Evolutionary conservation across 2,329 filamentous ascomycete genomes (phyloP), one percentile per base, ranked within the genome.

Genomic region (Aspergillus sojae): DNA sequence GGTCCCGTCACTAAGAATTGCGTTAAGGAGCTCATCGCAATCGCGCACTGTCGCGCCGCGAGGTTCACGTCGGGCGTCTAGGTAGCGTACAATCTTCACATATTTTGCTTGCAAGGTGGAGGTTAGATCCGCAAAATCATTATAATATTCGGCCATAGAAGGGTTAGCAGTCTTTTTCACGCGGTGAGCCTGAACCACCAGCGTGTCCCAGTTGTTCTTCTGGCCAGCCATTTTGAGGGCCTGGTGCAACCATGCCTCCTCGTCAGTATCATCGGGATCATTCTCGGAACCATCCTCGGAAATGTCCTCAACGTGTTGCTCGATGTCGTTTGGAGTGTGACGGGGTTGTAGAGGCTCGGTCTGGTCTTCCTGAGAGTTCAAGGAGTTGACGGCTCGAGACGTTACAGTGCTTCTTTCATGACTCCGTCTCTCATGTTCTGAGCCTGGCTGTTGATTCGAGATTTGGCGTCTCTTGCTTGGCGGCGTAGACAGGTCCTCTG

Each of bases 221-320:
- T 74, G 72, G 1, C 59, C 60, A 26, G 68, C 65, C 5, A 71
- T 41, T 21, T 66, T 34, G 11, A 63, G 64, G 1, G 70, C 72
- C 39, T 67, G 57, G 55, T 66, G 62, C 57, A 73, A 68, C 60
- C 67, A 62, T 21, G 32, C 7, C 23, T 43, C 39, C 7, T 63
- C 57, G 14, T 36, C 14, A 4, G 26, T 28, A 28, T 28, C 26
- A 28, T 43, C 50, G 10, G 26, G 19, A 4, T 41, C 50, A 32
- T 48, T n/a, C 7, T 32, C 41, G 2, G 52, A 36, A 11, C 46
- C 43, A 39, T 55, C 52, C 6, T 43, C 23, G 7, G 34, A 55
- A 2, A 34, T 52, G 10, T 32, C 48, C 11, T n/a, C 11, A 16
- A 12, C 16, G 34, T 32, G 19, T 36, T 53, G 45, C 19, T 46